A percentile compares a stretch with the other conserved stretches of the same genome.
These are phyloP conservation scores for Zygnema cylindricum DNA, from an alignment of 139 green algal species.

Conservation along the genomic window DNA sequence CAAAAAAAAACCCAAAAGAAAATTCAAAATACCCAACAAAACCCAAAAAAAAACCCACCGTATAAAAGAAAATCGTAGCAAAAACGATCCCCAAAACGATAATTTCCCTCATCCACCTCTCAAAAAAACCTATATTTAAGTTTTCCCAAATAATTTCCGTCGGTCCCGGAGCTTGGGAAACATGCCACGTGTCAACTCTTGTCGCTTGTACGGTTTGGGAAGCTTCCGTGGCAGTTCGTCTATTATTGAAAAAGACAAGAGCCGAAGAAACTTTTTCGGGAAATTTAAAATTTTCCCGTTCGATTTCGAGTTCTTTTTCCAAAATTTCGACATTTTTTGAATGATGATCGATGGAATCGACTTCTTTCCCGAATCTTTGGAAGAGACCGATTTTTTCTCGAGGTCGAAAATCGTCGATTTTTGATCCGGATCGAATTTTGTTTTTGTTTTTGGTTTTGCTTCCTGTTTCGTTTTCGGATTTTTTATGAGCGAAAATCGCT, in stretches of 20 bases:
- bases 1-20: too few relatives aligned
- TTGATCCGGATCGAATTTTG: too few relatives aligned
- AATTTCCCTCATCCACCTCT: neutral
- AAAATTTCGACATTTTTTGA: neutral
- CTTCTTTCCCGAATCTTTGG: neutral
- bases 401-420: neutral
- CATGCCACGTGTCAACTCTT: neutral
- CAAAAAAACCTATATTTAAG: neutral
- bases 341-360: neutral
- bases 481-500: neutral
- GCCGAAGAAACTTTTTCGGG: neutral
- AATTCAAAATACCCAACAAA: too few relatives aligned
- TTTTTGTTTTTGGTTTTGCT: too few relatives aligned
- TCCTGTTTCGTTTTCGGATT: too few relatives aligned
- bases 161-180: constrained; percentile 42
- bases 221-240: neutral
- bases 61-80: constrained; percentile 64
- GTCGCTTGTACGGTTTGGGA: neutral
- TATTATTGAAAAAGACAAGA: neutral
- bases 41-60: too few relatives aligned
- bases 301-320: neutral
- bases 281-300: neutral
- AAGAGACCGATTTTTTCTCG: neutral
- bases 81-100: constrained; percentile 37
- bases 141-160: constrained; percentile 47